phyloP scores from a whole-genome alignment of 2,329 filamentous ascomycete genomes.

The Botrytis squamosa region DNA sequence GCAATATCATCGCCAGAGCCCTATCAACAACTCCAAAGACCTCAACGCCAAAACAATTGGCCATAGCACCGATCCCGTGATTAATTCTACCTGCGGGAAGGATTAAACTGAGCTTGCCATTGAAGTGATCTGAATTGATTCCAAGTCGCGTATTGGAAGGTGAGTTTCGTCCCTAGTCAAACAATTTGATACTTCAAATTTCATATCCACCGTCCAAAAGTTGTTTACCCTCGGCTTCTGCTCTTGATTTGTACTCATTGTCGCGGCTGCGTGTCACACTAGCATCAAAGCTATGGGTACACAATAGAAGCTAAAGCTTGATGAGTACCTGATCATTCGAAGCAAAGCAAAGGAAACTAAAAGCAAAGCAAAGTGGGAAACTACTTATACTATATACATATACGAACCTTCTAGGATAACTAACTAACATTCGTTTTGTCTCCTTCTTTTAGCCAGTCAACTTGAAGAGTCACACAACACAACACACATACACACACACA shows the following conservation, averaged over 20 bases:
- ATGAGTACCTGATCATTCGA: background rate
- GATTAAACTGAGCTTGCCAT: conserved; percentile 28
- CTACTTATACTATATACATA: conserved; percentile 13
- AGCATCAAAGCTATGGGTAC: background rate
- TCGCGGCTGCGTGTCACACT: background rate
- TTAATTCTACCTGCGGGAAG: conserved; percentile 36
- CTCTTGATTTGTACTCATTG: background rate
- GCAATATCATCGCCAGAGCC: conserved; percentile 29
- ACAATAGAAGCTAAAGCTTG: background rate
- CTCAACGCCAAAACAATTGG: conserved; percentile 37
- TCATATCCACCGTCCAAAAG: background rate
- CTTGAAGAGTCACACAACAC: background rate
- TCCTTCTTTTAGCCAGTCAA: background rate
- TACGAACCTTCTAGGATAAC: background rate
- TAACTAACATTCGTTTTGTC: background rate
- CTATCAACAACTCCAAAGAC: conserved; percentile 36
- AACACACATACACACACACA: background rate
- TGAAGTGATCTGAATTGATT: conserved; percentile 21
- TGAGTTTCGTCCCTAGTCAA: conserved; percentile 23
- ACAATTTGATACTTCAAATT: background rate
- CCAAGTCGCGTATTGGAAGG: conserved; percentile 34
- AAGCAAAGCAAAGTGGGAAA: background rate
- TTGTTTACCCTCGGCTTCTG: background rate
- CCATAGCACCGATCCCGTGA: conserved; percentile 36
- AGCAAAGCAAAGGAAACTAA: background rate